Base-by-base conservation (phyloP, 306 rosid genomes). In the Dalbergia cochinchinensis region DNA sequence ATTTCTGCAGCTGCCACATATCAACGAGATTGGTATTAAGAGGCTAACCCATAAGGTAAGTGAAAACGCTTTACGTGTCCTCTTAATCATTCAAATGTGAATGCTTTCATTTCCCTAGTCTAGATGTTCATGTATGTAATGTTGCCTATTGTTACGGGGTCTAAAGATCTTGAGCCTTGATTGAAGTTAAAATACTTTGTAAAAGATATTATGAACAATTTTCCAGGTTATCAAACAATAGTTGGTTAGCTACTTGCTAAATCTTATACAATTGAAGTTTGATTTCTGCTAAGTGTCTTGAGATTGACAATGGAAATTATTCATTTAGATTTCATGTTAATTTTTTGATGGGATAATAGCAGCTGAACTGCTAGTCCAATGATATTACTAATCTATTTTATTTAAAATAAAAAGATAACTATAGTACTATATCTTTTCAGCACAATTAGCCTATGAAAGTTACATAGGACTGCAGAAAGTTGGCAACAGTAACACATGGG, bases 1-100 rank as follows among this genome's bases (percentile, higher is more conserved):
- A 16, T 95, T 95, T 87, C 83, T 95, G 80, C 98, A 95, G 96
- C 82, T 95, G 84, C 99, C 98, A 4, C 99, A 95, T 89, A 85
- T 93, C 69, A 93, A 83, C 47, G 99, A 95, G 87, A 83, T 89
- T 33, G 91, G 89, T 63, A 80, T 91, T 55, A 95, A 93, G 84
- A 95, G 93, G 91, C 91, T 95, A 76, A 90, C 94, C 68, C 96
- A 98, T 81, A 95, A 93, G 96, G 99, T 95, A 84, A 65, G 74
- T 50, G 22, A 53, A 65, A 71, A 42, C 69, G 44, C 31, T 76
- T 39, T 70, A 14, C 71, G 13, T 39, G 66, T 41, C 50, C 45
- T 42, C 18, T 34, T 26, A 26, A 26, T 68, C 67, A 54, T 26
- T 66, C 68, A 59, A 81, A 26, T 39, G 37, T 50, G 70, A 61